phyloP scores from a whole-genome alignment of 495 filamentous ascomycete genomes.

The Acidiella bohemica region DNA sequence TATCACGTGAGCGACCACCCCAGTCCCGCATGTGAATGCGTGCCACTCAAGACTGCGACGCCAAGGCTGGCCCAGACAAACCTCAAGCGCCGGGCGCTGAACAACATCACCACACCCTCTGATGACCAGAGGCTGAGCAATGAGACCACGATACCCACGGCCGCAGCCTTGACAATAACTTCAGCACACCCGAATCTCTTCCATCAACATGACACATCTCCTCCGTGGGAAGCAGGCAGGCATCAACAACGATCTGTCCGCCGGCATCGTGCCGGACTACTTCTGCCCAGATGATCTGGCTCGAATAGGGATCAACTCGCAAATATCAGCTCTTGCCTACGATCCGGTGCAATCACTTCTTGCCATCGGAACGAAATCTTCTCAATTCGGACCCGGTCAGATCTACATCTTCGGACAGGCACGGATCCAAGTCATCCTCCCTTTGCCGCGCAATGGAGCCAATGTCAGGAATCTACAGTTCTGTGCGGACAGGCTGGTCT shows the following conservation, averaged over 20 bases:
- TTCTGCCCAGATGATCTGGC: slow-evolving; percentile 75
- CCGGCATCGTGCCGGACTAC: slow-evolving; percentile 54
- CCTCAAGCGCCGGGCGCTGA: too few species aligned
- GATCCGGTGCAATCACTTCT: slow-evolving; percentile 88
- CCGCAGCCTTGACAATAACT: not conserved
- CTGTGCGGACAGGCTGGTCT: slow-evolving; percentile 64
- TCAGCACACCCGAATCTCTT: not conserved
- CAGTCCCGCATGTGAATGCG: too few species aligned
- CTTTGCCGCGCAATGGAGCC: slow-evolving; percentile 45
- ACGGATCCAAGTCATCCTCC: slow-evolving; percentile 57
- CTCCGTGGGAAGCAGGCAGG: slow-evolving; percentile 85
- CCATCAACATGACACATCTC: slow-evolving; percentile 59
- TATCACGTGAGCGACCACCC: too few species aligned
- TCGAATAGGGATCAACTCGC: slow-evolving; percentile 78
- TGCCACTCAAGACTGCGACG: too few species aligned
- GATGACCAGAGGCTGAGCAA: not conserved
- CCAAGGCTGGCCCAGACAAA: too few species aligned
- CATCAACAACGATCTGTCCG: slow-evolving; percentile 78
- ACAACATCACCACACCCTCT: not conserved
- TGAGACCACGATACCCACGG: not conserved
- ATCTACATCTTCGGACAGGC: slow-evolving; percentile 85
- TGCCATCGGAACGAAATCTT: slow-evolving; percentile 75
- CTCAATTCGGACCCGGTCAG: slow-evolving; percentile 59
- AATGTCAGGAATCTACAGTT: slow-evolving; percentile 62
- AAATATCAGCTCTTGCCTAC: slow-evolving; percentile 67